Base-by-base conservation (phyloP, 208 protist genomes). In the Trypanosoma scelopori region DNA sequence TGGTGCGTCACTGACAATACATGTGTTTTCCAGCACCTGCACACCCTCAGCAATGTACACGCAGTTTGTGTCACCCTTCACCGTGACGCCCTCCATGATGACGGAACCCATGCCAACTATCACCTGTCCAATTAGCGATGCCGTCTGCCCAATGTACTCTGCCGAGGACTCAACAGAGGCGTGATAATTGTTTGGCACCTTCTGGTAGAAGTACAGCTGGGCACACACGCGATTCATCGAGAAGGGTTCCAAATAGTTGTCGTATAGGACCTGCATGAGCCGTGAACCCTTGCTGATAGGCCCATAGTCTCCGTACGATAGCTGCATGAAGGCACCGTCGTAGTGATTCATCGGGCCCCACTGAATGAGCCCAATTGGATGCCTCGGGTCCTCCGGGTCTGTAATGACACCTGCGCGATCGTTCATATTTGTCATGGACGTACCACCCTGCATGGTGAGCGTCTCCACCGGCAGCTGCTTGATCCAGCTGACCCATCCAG, bases 101-200 rank as follows among this genome's bases (percentile, higher is more conserved):
- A 76, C 78, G 39, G 77, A 71, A n/a, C 85, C 82, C 4, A 92
- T 64, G 48, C 86, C 85, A 20, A 93, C 56, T 20, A 95, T 20
- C 28, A 95, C 86, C 53, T 93, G 78, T n/a, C 89, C 89, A 2
- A 95, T 73, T 16, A 95, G 69, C 5, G 82, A 79, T 0, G 89
- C 86, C 9, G 84, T 95, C 60, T 95, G 86, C 0, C 85, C 89
- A 32, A 95, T 75, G 62, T 93, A 95, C 72, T 91, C 86, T 32
- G 78, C 84, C 1, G 85, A 84, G n/a, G 79, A 72, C 16, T 95
- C 82, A 5, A 95, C 81, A 49, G 81, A 87, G 43, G 61, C 85
- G 75, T 95, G 89, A 68, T 91, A 86, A 69, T 95, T 88, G 79
- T 95, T 95, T 27, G 89, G 89, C 41, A 95, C 85, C 69, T 93